A percentile compares a stretch with the other conserved stretches of the same genome.
Conservation (phyloP, 257 asterid species). For the Datura wrightii region DNA sequence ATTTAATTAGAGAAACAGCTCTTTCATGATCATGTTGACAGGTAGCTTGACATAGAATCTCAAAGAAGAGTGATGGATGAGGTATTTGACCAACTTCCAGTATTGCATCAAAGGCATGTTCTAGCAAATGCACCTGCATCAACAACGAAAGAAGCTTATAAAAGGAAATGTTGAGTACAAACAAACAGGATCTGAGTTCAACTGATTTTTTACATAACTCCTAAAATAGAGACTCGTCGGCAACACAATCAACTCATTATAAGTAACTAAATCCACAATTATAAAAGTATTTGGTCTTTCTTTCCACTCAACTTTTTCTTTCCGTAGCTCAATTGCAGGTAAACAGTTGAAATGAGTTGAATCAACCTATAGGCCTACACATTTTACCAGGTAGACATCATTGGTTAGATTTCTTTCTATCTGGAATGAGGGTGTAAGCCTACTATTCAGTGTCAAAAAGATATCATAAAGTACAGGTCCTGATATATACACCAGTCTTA, state of each 20-base stretch:
- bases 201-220: not conserved
- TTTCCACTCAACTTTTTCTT: not conserved
- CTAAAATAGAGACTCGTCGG: not conserved
- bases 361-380: slow-evolving; percentile 18
- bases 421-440: not conserved
- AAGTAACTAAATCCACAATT: slow-evolving; percentile 17
- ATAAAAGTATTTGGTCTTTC: not conserved
- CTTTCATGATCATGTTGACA: slow-evolving; percentile 50
- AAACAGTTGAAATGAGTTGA: not conserved
- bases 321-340: slow-evolving; percentile 13
- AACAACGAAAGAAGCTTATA: slow-evolving; percentile 28
- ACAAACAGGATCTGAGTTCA: not conserved
- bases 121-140: slow-evolving; percentile 81
- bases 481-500: not conserved
- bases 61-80: slow-evolving; percentile 63
- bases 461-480: slow-evolving; percentile 12
- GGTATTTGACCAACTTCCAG: slow-evolving; percentile 90
- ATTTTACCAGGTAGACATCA: slow-evolving; percentile 6
- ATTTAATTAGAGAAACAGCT: slow-evolving; percentile 58
- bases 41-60: slow-evolving; percentile 66
- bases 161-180: not conserved
- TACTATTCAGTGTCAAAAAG: not conserved
- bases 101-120: slow-evolving; percentile 75
- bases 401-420: not conserved
- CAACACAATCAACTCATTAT: not conserved